These are phyloP conservation scores for Ampelocalamus luodianensis DNA, from an alignment of 176 grass and related monocot species.

Conservation along the genomic window DNA sequence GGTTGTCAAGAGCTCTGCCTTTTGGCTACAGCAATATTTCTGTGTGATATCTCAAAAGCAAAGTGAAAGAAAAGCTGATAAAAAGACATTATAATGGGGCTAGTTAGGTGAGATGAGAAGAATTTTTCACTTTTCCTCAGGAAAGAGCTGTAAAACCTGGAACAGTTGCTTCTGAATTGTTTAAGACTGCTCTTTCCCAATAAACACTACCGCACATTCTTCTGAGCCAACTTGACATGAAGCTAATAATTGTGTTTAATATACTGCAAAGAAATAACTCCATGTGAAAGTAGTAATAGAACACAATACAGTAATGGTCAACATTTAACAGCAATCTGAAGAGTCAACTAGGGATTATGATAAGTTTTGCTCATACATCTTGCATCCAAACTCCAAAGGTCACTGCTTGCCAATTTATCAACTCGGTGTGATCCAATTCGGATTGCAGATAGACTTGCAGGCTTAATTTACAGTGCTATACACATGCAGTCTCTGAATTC, in stretches of 20 bases:
- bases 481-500: neutral
- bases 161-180: neutral
- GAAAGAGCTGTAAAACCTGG: neutral
- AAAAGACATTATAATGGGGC: neutral
- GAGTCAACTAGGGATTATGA: neutral
- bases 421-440: neutral
- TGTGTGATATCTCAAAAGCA: slow-evolving; percentile 8
- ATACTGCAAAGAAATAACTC: neutral
- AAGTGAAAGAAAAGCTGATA: neutral
- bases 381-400: neutral
- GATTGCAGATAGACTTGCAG: neutral
- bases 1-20: slow-evolving; percentile 8
- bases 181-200: neutral
- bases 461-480: slow-evolving; percentile 9
- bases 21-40: slow-evolving; percentile 20
- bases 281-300: neutral
- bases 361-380: neutral
- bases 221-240: neutral
- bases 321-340: neutral
- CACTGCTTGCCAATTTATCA: neutral
- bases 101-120: neutral
- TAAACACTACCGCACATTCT: neutral
- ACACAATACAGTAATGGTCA: neutral
- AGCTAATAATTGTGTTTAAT: neutral
- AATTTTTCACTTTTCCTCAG: neutral